A percentile compares a stretch with the other conserved stretches of the same genome.
These are phyloP conservation scores for Dispira parvispora DNA, from an alignment of 192 early-diverging fungal species.

Conservation along the genomic window DNA sequence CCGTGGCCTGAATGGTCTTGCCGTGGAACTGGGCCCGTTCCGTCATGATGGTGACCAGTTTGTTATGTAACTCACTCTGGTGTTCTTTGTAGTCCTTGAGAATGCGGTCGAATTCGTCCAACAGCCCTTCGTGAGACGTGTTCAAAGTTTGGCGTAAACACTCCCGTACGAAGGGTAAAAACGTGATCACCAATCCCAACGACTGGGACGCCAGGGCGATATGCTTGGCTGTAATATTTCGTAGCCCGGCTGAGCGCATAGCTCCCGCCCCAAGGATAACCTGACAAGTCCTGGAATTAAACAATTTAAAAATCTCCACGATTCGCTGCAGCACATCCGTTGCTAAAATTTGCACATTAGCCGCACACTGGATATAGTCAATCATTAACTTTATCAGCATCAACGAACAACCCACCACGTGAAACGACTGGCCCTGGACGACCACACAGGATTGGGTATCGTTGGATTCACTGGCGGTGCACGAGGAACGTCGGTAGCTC, in stretches of 20 bases:
- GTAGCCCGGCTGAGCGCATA: slow-evolving; percentile 88
- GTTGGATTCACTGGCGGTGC: background rate
- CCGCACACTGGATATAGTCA: slow-evolving; percentile 76
- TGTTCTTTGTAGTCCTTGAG: slow-evolving; percentile 75
- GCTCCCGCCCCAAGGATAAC: slow-evolving; percentile 97
- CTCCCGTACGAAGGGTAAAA: slow-evolving; percentile 69
- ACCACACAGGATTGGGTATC: slow-evolving; percentile 23
- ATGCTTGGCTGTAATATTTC: slow-evolving; percentile 94
- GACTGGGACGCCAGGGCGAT: slow-evolving; percentile 89
- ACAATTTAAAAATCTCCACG: slow-evolving; percentile 67
- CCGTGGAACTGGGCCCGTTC: slow-evolving; percentile 68
- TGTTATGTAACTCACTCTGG: slow-evolving; percentile 76
- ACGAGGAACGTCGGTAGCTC: background rate
- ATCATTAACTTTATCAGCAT: slow-evolving; percentile 80
- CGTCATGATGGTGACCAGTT: slow-evolving; percentile 90
- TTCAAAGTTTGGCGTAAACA: slow-evolving; percentile 56
- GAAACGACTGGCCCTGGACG: slow-evolving; percentile 59
- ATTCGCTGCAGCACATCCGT: slow-evolving; percentile 81
- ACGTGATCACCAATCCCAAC: slow-evolving; percentile 65
- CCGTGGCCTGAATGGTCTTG: slow-evolving; percentile 45
- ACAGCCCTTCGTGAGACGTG: slow-evolving; percentile 57
- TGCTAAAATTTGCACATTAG: slow-evolving; percentile 56
- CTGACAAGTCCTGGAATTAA: slow-evolving; percentile 91
- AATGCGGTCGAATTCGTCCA: slow-evolving; percentile 82
- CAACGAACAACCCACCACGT: slow-evolving; percentile 77